Conservation (phyloP, 148 eudicot species). For the Pharnaceum exiguum region DNA sequence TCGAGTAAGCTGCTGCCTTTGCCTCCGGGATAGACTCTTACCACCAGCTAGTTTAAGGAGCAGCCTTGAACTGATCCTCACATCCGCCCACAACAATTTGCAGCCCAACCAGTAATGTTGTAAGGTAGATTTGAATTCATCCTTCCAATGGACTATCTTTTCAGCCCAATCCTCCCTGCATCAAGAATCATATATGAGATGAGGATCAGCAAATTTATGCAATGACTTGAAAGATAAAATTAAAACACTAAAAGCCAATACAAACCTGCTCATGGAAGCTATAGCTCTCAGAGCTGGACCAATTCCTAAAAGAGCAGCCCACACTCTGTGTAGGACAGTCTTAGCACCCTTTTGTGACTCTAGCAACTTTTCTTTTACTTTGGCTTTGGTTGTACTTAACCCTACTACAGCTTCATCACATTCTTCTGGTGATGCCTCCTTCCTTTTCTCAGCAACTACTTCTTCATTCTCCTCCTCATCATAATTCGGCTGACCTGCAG, state of each 20-base stretch:
- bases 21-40: constrained; percentile 85
- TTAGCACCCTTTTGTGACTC: constrained; percentile 41
- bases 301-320: constrained; percentile 60
- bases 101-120: constrained; percentile 88
- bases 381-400: constrained; percentile 71
- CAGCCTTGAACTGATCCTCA: constrained; percentile 75
- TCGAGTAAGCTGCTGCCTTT: constrained; percentile 91
- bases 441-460: constrained; percentile 53
- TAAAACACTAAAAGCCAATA: background rate
- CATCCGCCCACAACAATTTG: constrained; percentile 79
- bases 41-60: constrained; percentile 81
- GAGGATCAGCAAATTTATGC: background rate
- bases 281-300: constrained; percentile 76
- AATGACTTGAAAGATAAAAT: background rate
- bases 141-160: constrained; percentile 75
- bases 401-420: constrained; percentile 91
- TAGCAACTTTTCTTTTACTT: constrained; percentile 67
- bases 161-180: constrained; percentile 80
- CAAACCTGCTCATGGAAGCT: constrained; percentile 82
- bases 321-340: constrained; percentile 39
- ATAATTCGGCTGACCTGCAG: constrained; percentile 48
- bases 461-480: constrained; percentile 50
- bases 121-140: constrained; percentile 63
- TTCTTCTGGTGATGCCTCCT: constrained; percentile 87
- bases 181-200: constrained; percentile 10